Base-by-base conservation (phyloP, 345 rosid species). In the Sisymbrium altissimum region DNA sequence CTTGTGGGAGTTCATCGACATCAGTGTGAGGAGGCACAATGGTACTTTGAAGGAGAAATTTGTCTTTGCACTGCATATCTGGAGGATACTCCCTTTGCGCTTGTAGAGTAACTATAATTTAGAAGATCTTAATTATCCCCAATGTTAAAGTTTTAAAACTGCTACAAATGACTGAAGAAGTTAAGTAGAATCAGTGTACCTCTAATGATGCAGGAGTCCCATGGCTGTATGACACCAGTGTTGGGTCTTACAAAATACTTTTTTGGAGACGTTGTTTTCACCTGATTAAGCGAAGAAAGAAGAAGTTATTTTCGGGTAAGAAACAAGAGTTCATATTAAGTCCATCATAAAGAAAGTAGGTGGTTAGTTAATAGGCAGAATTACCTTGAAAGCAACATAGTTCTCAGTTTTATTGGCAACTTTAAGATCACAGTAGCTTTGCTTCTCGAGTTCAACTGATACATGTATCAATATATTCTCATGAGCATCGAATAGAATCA, bases 171-270 rank as follows among this genome's bases (percentile, higher is more conserved):
- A 19, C 3, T 1, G 15, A 46, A 70, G 8, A 21, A 38, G 32
- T 71, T 2, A 32, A 21, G 30, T 38, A 9, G 27, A 64, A 38
- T 27, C 15, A 29, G 2, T 46, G 78, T 63, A 91, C 98, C 97
- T 88, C 86, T 87, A 50, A 94, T 81, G 38, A 86, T 56, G 66
- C 85, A 83, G 1, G 91, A 87, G 76, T 88, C 93, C 88, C 92
- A 84, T 25, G 98, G 95, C 75, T 79, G 96, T 63, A 94, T 68
- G 48, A 87, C 91, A 46, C 95, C 89, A 18, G 93, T 86, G 83
- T 91, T 94, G 25, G 98, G 98, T 81, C 98, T 84, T 52, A 94
- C 98, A 75, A 87, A 94, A 86, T 94, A 94, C 90, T 91, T 94
- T 82, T 87, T 94, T 1, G 98, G 98, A 46, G 96, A 89, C 76